These are phyloP conservation scores for Lachnellula arida DNA, from an alignment of 2,329 filamentous ascomycete species.

Conservation along the genomic window DNA sequence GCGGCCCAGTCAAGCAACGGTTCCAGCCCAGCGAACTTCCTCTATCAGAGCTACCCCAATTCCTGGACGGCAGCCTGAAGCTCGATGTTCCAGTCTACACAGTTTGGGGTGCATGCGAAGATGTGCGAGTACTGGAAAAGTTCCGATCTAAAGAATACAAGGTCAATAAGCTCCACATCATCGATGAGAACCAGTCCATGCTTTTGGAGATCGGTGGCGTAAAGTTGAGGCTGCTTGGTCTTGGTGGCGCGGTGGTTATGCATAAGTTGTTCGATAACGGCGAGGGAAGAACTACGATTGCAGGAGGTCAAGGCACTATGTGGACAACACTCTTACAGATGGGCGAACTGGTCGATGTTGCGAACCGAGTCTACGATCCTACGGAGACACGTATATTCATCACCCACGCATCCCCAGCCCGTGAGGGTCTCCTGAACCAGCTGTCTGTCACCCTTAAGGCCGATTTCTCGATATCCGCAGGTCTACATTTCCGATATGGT, in stretches of 20 bases:
- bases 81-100: slow-evolving; percentile 97
- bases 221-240: slow-evolving; percentile 86
- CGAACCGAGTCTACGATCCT: slow-evolving; percentile 96
- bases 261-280: slow-evolving; percentile 99
- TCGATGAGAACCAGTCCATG: slow-evolving; percentile 95
- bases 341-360: slow-evolving; percentile 95
- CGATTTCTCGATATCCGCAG: slow-evolving; percentile 96
- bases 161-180: slow-evolving; percentile 94
- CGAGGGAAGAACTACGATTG: slow-evolving; percentile 95
- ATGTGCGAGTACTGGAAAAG: slow-evolving; percentile 95
- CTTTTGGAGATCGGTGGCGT: slow-evolving; percentile 92
- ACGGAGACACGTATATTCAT: slow-evolving; percentile 96
- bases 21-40: slow-evolving; percentile 78
- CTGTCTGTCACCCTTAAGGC: slow-evolving; percentile 95
- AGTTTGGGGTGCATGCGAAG: slow-evolving; percentile 97
- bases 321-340: slow-evolving; percentile 98
- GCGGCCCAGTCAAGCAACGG: slow-evolving; percentile 79
- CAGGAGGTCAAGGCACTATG: slow-evolving; percentile 97
- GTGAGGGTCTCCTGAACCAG: slow-evolving; percentile 95
- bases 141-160: slow-evolving; percentile 98
- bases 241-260: slow-evolving; percentile 97
- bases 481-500: slow-evolving; percentile 96
- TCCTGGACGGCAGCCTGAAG: slow-evolving; percentile 82
- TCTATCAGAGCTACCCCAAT: slow-evolving; percentile 85
- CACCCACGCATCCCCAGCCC: slow-evolving; percentile 92